phyloP scores from a whole-genome alignment of 164 flowering plant genomes.

The Warburgia ugandensis region DNA sequence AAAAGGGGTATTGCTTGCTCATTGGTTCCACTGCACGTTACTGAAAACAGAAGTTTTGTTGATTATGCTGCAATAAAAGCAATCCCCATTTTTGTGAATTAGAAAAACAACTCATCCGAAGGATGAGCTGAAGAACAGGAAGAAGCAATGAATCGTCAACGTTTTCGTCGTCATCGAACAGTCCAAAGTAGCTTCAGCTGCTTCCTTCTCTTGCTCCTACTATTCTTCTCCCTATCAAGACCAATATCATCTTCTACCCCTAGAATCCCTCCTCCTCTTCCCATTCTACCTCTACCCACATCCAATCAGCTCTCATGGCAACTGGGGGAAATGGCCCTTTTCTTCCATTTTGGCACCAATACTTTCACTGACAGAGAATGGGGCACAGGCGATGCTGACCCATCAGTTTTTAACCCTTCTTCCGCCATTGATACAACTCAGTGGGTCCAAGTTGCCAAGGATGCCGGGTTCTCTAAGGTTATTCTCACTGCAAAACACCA shows the following conservation, averaged over 20 bases:
- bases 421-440: conserved; percentile 51
- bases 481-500: conserved; percentile 89
- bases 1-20: too few relatives aligned
- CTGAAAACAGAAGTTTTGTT: too few relatives aligned
- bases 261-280: conserved; percentile 58
- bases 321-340: conserved; percentile 54
- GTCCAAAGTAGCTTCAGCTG: too few relatives aligned
- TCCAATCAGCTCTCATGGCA: conserved; percentile 89
- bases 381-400: conserved; percentile 75
- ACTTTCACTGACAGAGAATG: conserved; percentile 91
- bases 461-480: conserved; percentile 59
- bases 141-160: too few relatives aligned
- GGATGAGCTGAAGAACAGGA: too few relatives aligned
- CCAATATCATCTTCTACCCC: not conserved
- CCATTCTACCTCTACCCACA: conserved; percentile 79
- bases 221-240: not conserved
- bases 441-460: conserved; percentile 71
- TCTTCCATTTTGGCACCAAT: conserved; percentile 96
- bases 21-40: too few relatives aligned
- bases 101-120: too few relatives aligned
- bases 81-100: too few relatives aligned
- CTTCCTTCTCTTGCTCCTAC: not conserved
- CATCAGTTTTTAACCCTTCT: conserved; percentile 63
- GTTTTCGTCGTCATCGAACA: too few relatives aligned
- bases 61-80: too few relatives aligned